Evolutionary conservation across 148 eudicot species (phyloP), one percentile per base, ranked within the genome.

Genomic region (Spergularia bocconei): DNA sequence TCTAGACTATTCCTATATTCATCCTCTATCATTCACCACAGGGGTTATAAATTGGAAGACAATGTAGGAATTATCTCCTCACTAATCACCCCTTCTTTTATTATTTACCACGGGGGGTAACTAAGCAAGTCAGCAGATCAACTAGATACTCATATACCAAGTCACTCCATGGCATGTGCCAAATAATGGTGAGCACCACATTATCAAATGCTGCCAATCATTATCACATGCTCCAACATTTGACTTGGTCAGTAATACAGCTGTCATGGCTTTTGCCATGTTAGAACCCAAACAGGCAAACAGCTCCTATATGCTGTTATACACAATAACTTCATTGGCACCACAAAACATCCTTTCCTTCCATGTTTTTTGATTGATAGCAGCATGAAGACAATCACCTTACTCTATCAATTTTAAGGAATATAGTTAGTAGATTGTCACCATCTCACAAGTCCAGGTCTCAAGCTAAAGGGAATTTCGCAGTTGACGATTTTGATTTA

Each of bases 211-310:
- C 12, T n/a, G 13, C 54, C 75, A 63, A 54, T 60, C n/a, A 61
- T 50, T 69, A 69, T 69, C 74, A 77, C 79, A 71, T 71, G 75
- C 56, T 63, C 33, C 53, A 71, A 38, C 70, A 54, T 47, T 72
- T 63, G 58, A 55, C 36, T 51, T 51, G 39, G 56, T 23, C 65
- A 21, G 29, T 29, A 67, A 19, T n/a, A 66, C 77, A 79, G 61
- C 68, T 72, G 73, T 73, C 72, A 73, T 56, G 76, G 57, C 67
- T 64, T 19, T 29, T 65, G 58, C 50, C 72, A 33, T 76, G 25
- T 67, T 67, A 44, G 47, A 25, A 67, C 25, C 21, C 16, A 4
- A 67, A 48, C 63, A 21, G 72, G 15, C 25, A 51, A 21, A 19
- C 17, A 58, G 50, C 29, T 29, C 25, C 20, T 25, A 69, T 52